A percentile compares a stretch with the other conserved stretches of the same genome.
These are phyloP conservation scores for Cladosporium sp. DNA, from an alignment of 2,329 filamentous ascomycete genomes.

Conservation along the genomic window DNA sequence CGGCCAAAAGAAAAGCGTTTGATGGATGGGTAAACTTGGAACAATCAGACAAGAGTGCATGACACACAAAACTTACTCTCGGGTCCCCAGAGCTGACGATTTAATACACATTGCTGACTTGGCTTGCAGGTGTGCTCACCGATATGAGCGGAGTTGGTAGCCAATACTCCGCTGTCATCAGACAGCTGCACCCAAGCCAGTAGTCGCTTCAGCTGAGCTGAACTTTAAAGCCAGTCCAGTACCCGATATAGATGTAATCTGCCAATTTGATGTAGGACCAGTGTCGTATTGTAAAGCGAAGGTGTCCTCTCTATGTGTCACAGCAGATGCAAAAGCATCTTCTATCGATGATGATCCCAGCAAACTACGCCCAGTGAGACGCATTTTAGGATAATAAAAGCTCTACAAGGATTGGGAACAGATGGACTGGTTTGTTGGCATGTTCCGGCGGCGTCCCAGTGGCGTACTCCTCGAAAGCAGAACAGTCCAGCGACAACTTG, in stretches of 20 bases:
- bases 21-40: background rate
- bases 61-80: background rate
- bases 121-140: background rate
- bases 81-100: background rate
- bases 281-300: background rate
- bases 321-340: background rate
- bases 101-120: background rate
- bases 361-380: background rate
- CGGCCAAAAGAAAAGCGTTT: background rate
- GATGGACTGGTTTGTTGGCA: background rate
- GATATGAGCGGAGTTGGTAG: background rate
- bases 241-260: background rate
- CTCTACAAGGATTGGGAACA: background rate
- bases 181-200: background rate
- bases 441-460: background rate
- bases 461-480: background rate
- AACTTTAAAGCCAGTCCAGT: background rate
- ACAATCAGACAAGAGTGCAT: background rate
- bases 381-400: background rate
- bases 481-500: background rate
- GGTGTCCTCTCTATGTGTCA: background rate
- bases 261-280: background rate
- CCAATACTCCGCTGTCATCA: background rate
- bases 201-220: background rate
- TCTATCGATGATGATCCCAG: background rate